Base-by-base conservation (phyloP, 2,329 filamentous ascomycete genomes). In the Exutisphaerella laricina region DNA sequence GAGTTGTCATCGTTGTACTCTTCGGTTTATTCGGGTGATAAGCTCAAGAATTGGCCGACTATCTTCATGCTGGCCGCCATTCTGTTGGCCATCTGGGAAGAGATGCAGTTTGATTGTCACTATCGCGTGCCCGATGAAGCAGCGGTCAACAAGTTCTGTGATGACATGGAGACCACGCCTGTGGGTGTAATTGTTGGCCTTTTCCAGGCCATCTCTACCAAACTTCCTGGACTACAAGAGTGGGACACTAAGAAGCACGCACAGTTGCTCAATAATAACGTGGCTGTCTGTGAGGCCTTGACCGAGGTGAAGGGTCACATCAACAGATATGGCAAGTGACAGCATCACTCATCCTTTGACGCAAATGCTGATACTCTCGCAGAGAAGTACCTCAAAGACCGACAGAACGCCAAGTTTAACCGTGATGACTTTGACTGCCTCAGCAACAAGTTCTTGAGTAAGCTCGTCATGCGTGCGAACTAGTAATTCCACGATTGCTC, bases 91-190 rank as follows among this genome's bases (percentile, higher is more conserved):
- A 88, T 97, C 14, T 97, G 90, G 90, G 90, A 97, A 66, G 85
- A 95, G 75, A 96, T 97, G 81, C 89, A 97, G 66, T 97, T 96
- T 62, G 90, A 97, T 70, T 94, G 86, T 75, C 87, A 95, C 70
- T 97, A 95, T 75, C 85, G 90, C 39, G 83, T 94, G 3, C 88
- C 86, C 4, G 89, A 96, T 64, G 77, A 84, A 41, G 75, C 78
- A 37, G 84, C 85, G 4, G 89, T 95, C 50, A 81, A 90, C 61
- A 95, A 94, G 71, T 97, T 97, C 75, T 96, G 89, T 73, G 79
- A 74, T 45, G 90, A 97, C 62, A 97, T 97, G 90, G 90, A 97
- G 72, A 86, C 85, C 7, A 94, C 85, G 5, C 90, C 90, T 1
- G 89, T 97, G 30, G 90, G 90, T 58, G 90, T 97, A 58, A 94